phyloP scores from a whole-genome alignment of 768 basidiomycete genomes.

The Pleurotus pulmonarius region DNA sequence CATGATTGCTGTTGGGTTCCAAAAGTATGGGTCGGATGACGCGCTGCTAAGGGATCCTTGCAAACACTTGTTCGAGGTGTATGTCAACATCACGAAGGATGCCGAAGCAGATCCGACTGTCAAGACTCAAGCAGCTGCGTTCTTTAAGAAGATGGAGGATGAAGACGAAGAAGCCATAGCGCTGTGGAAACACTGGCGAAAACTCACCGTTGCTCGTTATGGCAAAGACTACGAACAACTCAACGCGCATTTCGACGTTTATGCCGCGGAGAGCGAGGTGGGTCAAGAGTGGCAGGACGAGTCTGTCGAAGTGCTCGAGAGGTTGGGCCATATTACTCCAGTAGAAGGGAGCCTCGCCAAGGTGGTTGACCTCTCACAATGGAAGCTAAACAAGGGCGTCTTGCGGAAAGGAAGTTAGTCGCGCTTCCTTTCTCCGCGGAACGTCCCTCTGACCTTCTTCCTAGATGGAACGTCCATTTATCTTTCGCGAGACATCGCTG shows the following conservation, averaged over 20 bases:
- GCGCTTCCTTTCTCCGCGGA: not conserved
- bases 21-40: constrained; percentile 33
- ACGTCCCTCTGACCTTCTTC: not conserved
- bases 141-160: constrained; percentile 35
- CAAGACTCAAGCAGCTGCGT: constrained; percentile 17
- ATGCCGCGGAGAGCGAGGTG: constrained; percentile 33
- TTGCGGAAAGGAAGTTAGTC: constrained; percentile 26
- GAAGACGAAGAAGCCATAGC: constrained; percentile 28
- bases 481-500: constrained; percentile 73
- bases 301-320: constrained; percentile 23
- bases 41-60: constrained; percentile 31
- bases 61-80: constrained; percentile 37
- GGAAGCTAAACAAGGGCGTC: constrained; percentile 34
- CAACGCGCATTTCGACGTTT: constrained; percentile 36
- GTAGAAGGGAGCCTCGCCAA: constrained; percentile 20
- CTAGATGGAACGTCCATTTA: constrained; percentile 45
- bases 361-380: constrained; percentile 28
- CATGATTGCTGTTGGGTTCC: constrained; percentile 33
- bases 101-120: constrained; percentile 14
- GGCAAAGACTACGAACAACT: constrained; percentile 30
- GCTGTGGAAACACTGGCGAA: constrained; percentile 35
- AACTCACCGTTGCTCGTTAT: constrained; percentile 32
- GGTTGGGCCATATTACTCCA: constrained; percentile 14
- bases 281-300: constrained; percentile 25
- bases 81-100: constrained; percentile 33